A percentile compares a stretch with the other conserved stretches of the same genome.
Conservation (phyloP, 2,329 filamentous ascomycete genomes). For the Cladobotryum mycophilum region DNA sequence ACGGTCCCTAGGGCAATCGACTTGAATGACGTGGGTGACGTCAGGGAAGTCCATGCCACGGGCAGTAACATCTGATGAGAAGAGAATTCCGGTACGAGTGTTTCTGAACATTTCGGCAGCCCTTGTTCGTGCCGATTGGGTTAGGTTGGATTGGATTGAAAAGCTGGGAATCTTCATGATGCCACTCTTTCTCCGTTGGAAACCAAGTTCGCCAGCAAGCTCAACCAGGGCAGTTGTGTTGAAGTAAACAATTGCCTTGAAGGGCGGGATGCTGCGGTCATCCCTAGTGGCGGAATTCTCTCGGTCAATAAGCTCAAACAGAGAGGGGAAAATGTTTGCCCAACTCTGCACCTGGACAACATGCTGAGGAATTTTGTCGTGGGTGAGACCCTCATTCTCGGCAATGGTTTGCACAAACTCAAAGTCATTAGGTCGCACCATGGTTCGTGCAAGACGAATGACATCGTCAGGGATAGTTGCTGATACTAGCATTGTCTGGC, state of each 20-base stretch:
- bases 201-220: constrained; percentile 51
- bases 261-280: constrained; percentile 48
- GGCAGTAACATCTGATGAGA: constrained; percentile 75
- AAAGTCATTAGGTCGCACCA: constrained; percentile 73
- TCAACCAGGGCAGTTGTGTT: constrained; percentile 70
- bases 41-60: constrained; percentile 78
- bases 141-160: constrained; percentile 74
- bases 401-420: constrained; percentile 86
- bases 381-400: constrained; percentile 76
- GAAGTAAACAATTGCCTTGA: constrained; percentile 96
- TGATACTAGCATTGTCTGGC: constrained; percentile 92
- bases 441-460: constrained; percentile 67
- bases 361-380: constrained; percentile 76
- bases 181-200: constrained; percentile 33
- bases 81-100: constrained; percentile 56
- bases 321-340: constrained; percentile 68
- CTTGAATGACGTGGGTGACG: constrained; percentile 73
- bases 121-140: constrained; percentile 61
- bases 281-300: constrained; percentile 42
- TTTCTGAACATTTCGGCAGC: constrained; percentile 67
- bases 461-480: constrained; percentile 86
- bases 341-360: constrained; percentile 60
- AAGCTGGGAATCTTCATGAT: constrained; percentile 31
- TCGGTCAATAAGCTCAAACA: constrained; percentile 68
- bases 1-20: constrained; percentile 57